phyloP scores from a whole-genome alignment of 768 basidiomycete genomes.

The Holtermanniella nyarrowii region DNA sequence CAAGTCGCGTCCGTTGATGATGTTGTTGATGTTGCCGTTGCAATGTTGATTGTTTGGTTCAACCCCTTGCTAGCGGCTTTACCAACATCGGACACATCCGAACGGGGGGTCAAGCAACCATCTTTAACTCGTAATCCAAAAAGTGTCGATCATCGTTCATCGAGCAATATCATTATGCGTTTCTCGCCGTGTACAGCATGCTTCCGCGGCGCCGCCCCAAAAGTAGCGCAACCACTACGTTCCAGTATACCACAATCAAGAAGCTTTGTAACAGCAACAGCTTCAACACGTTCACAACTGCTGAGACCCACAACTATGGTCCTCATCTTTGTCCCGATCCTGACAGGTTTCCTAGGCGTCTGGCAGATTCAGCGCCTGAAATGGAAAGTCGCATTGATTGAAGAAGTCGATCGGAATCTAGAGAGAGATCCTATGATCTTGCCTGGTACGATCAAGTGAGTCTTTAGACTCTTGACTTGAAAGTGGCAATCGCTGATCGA shows the following conservation, averaged over 20 bases:
- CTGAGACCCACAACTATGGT: conserved; percentile 41
- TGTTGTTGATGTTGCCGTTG: not conserved
- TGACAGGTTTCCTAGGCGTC: conserved; percentile 78
- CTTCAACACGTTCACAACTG: conserved; percentile 8
- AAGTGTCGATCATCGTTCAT: no score
- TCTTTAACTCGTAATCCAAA: not conserved
- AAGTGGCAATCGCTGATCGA: conserved; percentile 7
- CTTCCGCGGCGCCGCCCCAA: not conserved
- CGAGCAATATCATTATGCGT: not conserved
- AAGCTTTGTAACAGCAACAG: not conserved
- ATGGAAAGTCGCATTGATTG: conserved; percentile 91
- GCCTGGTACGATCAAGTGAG: conserved; percentile 77
- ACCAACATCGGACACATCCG: not conserved
- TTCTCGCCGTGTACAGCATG: not conserved
- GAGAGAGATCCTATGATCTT: conserved; percentile 64
- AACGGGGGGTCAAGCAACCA: not conserved
- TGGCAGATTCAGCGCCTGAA: conserved; percentile 90
- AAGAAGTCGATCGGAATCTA: conserved; percentile 84
- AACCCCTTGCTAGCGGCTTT: not conserved
- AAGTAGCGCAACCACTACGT: not conserved
- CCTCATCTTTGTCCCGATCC: conserved; percentile 74
- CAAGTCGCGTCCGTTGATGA: not conserved
- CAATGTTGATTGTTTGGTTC: not conserved
- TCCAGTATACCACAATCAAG: not conserved
- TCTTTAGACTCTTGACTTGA: conserved; percentile 29